Evolutionary conservation across 305 asterid genomes (phyloP), one percentile per base, ranked within the genome.

Genomic region (Fraxinus latifolia): DNA sequence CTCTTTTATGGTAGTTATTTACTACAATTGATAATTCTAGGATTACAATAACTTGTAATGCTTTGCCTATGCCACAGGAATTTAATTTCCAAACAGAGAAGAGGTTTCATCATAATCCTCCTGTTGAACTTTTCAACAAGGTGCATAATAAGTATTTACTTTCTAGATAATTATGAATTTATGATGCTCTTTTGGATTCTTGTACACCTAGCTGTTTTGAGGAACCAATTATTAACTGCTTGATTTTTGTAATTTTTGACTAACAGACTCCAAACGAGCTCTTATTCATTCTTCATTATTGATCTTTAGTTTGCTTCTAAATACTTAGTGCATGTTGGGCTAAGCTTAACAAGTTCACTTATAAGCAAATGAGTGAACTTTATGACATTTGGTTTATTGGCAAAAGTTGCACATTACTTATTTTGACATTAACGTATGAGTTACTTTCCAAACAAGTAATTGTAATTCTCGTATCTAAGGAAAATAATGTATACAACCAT

Each of bases 121-220:
- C 97, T 32, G 79, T 86, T 6, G 98, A 93, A 29, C 89, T 92
- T 58, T 95, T 95, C 88, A 91, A 85, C 85, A 91, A 95, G 95
- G 98, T 95, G 85, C 42, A 36, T 21, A 74, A 71, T 55, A 32
- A 14, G 72, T 31, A 44, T 80, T 42, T 82, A 76, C 80, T 80
- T 80, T 78, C 71, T 65, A 25, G 78, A 72, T 77, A 7, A 17
- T 71, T 44, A 11, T 55, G 77, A 31, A 7, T 12, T 71, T 44
- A 9, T 55, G 77, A 31, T 77, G 50, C 36, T 70, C 32, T 68
- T 82, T 75, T 6, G 17, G 33, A 44, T 23, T 19, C 23, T 44
- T 9, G 68, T 37, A 62, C 72, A 65, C 29, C 11, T 7, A 73
- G 42, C 70, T 58, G 25, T 53, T 77, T 25, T 71, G 65, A 68